These are phyloP conservation scores for Scedosporium apiospermum DNA, from an alignment of 2,329 filamentous ascomycete species.

Conservation along the genomic window DNA sequence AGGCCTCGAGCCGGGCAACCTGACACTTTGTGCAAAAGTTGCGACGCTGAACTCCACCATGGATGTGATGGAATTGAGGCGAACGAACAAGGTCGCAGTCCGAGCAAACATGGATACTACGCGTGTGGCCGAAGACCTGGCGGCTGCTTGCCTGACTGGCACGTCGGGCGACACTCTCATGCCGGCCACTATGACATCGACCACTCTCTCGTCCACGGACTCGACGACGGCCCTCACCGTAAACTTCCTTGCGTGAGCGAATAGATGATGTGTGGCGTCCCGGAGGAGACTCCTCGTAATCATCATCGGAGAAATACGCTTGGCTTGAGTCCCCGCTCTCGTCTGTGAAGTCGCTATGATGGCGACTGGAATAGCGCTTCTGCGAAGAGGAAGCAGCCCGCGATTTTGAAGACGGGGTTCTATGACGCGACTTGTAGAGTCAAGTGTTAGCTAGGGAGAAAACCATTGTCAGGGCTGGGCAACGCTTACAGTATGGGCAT, in stretches of 20 bases:
- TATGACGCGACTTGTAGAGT: neutral
- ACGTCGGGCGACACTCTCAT: neutral
- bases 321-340: neutral
- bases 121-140: neutral
- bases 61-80: neutral
- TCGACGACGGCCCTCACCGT: neutral
- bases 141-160: neutral
- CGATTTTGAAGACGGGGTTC: neutral
- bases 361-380: neutral
- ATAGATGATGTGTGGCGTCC: too few species aligned
- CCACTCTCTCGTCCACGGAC: neutral
- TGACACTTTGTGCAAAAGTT: constrained; percentile 4
- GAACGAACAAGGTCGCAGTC: neutral
- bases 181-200: neutral
- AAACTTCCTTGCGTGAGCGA: neutral
- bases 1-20: neutral
- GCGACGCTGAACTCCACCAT: neutral
- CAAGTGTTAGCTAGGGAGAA: too few species aligned
- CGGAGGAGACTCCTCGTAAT: neutral
- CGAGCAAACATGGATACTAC: neutral
- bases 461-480: neutral
- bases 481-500: neutral
- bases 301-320: neutral
- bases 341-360: neutral
- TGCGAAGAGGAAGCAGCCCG: neutral